Evolutionary conservation across 1,284 basidiomycete genomes (phyloP).

Genomic region (Cutaneotrichosporon cavernicola): DNA sequence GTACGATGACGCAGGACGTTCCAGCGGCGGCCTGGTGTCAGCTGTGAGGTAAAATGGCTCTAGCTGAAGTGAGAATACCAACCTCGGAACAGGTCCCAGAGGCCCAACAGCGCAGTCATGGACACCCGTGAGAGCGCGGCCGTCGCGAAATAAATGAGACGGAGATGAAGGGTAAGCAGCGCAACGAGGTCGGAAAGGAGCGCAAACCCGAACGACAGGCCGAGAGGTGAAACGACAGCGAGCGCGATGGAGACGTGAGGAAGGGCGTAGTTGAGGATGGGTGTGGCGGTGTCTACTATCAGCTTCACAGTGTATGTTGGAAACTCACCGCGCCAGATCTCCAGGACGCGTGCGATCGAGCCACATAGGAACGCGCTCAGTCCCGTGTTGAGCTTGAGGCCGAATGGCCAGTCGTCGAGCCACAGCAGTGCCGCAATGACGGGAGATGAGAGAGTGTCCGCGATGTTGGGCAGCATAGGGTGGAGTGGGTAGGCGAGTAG

Average conservation of each 20-base stretch:
- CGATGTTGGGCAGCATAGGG: background rate
- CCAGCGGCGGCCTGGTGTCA: slow-evolving; percentile 69
- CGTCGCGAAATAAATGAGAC: slow-evolving; percentile 68
- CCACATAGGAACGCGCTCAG: slow-evolving; percentile 78
- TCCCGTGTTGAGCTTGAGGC: slow-evolving; percentile 93
- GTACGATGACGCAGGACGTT: slow-evolving; percentile 75
- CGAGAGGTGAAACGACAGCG: slow-evolving; percentile 28
- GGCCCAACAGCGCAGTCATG: slow-evolving; percentile 62
- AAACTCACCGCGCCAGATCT: slow-evolving; percentile 67
- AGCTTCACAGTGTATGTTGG: background rate
- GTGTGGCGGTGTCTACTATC: slow-evolving; percentile 20
- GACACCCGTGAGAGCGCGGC: slow-evolving; percentile 66
- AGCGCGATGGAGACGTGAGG: slow-evolving; percentile 11
- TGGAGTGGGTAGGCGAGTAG: background rate
- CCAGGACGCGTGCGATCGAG: slow-evolving; percentile 64
- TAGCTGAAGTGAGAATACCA: slow-evolving; percentile 24
- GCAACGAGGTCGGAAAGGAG: slow-evolving; percentile 33
- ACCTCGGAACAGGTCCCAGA: slow-evolving; percentile 96
- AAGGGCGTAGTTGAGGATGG: slow-evolving; percentile 16
- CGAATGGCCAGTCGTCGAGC: slow-evolving; percentile 94
- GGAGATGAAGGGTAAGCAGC: slow-evolving; percentile 68
- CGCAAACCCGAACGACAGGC: slow-evolving; percentile 39
- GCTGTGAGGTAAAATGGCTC: background rate
- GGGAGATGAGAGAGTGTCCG: slow-evolving; percentile 12
- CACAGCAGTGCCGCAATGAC: slow-evolving; percentile 55